A percentile compares a stretch with the other conserved stretches of the same genome.
phyloP scores from a whole-genome alignment of 1,284 basidiomycete species.

The Tylopilus orsonianus region DNA sequence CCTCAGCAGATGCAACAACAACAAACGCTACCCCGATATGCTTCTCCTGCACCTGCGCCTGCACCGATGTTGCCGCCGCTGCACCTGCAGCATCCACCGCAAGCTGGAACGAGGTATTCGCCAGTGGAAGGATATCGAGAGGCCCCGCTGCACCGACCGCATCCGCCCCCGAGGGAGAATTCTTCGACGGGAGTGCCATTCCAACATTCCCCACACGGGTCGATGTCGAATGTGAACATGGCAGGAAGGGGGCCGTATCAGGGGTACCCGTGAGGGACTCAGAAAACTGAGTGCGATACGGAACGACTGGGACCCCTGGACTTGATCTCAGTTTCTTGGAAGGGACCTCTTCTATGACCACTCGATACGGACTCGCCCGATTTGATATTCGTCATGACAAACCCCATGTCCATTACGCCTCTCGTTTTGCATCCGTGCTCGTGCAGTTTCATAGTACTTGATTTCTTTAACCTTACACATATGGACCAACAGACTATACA shows the following conservation, averaged over 20 bases:
- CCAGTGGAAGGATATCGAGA: constrained; percentile 38
- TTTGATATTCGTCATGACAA: too few relatives aligned
- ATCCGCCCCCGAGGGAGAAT: constrained; percentile 26
- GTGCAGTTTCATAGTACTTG: constrained; percentile 15
- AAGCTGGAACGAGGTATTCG: constrained; percentile 21
- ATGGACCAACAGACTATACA: constrained; percentile 10
- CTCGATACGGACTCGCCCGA: too few relatives aligned
- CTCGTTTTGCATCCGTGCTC: constrained; percentile 12
- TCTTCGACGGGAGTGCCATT: not conserved
- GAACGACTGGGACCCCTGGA: too few relatives aligned
- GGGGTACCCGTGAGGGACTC: too few relatives aligned
- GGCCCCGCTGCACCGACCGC: constrained; percentile 52
- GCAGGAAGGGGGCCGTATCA: constrained; percentile 41
- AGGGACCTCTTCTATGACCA: too few relatives aligned
- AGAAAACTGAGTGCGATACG: too few relatives aligned
- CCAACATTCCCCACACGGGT: constrained; percentile 13
- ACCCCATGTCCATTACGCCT: too few relatives aligned
- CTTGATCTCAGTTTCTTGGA: too few relatives aligned
- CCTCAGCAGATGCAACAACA: constrained; percentile 4
- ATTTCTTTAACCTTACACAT: not conserved
- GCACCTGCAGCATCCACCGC: constrained; percentile 32
- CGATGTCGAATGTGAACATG: constrained; percentile 21
- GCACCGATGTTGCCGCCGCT: constrained; percentile 3
- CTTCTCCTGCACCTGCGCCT: constrained; percentile 17
- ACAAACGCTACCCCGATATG: constrained; percentile 10